These are phyloP conservation scores for Thozetella sp. DNA, from an alignment of 495 filamentous ascomycete genomes.

Conservation along the genomic window DNA sequence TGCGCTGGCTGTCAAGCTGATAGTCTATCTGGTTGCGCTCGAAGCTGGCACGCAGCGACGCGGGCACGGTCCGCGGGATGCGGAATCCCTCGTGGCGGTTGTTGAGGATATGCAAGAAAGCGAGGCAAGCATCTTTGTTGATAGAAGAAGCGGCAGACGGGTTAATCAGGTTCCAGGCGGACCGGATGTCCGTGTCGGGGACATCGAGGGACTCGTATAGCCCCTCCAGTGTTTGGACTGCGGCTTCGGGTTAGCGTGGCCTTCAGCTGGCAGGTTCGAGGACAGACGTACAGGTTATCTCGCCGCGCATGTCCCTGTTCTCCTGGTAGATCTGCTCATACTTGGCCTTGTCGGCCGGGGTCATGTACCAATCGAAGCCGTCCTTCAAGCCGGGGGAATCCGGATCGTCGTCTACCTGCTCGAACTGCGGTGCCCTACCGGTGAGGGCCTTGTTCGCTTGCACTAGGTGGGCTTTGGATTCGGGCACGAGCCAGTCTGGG, in stretches of 20 bases:
- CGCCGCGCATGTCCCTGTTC: constrained; percentile 81
- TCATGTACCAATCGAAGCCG: constrained; percentile 99
- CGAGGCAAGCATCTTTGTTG: constrained; percentile 91
- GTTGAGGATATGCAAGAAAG: constrained; percentile 95
- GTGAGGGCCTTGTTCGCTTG: constrained; percentile 84
- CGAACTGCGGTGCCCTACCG: constrained; percentile 74
- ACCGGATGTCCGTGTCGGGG: constrained; percentile 90
- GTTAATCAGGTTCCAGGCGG: constrained; percentile 97
- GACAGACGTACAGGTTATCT: constrained; percentile 69
- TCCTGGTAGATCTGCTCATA: constrained; percentile 96
- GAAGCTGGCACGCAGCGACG: constrained; percentile 86
- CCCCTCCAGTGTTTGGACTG: constrained; percentile 77
- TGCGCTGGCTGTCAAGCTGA: constrained; percentile 74
- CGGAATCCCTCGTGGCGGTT: constrained; percentile 93
- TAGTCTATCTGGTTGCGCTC: constrained; percentile 95
- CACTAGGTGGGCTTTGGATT: constrained; percentile 94
- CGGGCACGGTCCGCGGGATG: constrained; percentile 90
- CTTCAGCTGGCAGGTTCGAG: neutral
- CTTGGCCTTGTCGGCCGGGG: constrained; percentile 81
- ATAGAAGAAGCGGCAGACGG: constrained; percentile 76
- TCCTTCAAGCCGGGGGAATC: constrained; percentile 85
- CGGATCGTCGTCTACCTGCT: constrained; percentile 74
- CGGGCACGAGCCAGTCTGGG: constrained; percentile 95
- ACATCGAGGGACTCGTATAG: constrained; percentile 92
- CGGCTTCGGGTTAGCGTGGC: constrained; percentile 10